Base-by-base conservation (phyloP, 352 stramenopile genomes). In the Globisporangium recalcitrans region DNA sequence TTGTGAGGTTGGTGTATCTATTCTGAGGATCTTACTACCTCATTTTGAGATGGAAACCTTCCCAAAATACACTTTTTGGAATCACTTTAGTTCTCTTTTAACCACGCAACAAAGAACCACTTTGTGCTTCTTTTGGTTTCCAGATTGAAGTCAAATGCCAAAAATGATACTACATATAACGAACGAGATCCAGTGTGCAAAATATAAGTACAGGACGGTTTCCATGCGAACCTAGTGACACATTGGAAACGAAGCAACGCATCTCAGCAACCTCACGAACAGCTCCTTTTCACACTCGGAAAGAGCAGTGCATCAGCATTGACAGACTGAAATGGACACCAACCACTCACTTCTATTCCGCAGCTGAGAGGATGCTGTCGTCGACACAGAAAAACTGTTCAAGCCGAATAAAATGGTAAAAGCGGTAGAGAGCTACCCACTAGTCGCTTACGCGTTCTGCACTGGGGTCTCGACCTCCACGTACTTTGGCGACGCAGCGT, bases 401-500 rank as follows among this genome's bases (percentile, higher is more conserved):
- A 22, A 48, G 22, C 40, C 4, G 16, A 48, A 48, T 24, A 48
- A 7, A 48, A 47, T 24, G 6, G n/a, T 48, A 22, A 21, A 48
- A 48, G 40, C 9, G 40, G 40, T 22, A 48, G 16, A 48, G 16
- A 48, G 6, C 40, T 21, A 48, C 40, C 10, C 40, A 48, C 16
- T 48, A 21, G 40, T 22, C 5, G 40, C 40, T 48, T 48, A 48
- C 40, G 40, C 40, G 16, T 21, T 22, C 40, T 49, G 42, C 42
- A 49, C n/a, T 49, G 42, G 42, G 7, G 42, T 26, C n/a, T 26
- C 42, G 14, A 4, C 42, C n/a, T 49, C 42, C 7, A 49, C 42
- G n/a, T 49, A 49, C 42, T 49, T 49, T 49, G 42, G 42, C 8
- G 42, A 49, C 42, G n/a, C 42, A 5, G 19, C 55, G 31, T 75